Evolutionary conservation across 2,329 filamentous ascomycete species (phyloP), one percentile per base, ranked within the genome.

Genomic region (Beauveria sp.): DNA sequence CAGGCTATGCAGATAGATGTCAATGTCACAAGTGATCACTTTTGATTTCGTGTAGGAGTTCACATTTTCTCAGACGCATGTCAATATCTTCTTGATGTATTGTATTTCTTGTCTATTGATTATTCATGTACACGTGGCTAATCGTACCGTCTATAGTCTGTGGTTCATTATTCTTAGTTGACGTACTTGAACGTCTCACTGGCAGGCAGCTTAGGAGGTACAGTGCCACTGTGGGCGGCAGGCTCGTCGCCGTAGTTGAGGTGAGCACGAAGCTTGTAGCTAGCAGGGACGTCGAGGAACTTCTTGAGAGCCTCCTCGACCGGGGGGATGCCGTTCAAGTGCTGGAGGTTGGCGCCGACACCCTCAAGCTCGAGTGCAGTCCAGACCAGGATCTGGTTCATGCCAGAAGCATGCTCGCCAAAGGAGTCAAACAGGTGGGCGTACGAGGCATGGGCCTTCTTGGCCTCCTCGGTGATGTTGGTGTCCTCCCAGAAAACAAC

Each of bases 401-500:
- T 96, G 74, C 83, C 93, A 73, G 83, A 83, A 65, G 87, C 86
- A 77, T 96, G 91, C 65, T 83, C 79, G 62, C 86, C 86, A 90
- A 90, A 96, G 68, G 73, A 72, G 64, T 86, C 86, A 82, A 96
- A 96, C 68, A 88, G 85, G 73, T 93, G 89, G 66, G 88, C 87
- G 80, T 91, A 96, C 62, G 83, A 64, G 61, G 90, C 76, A 76
- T 88, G 91, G 66, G 87, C 84, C 67, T 83, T 79, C 77, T 91
- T 84, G 69, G 91, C 81, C 62, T 72, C 77, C 67, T 88, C 76
- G 74, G 93, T 82, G 67, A 84, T 81, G 60, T 82, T 77, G 66
- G 86, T 82, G 79, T 96, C 90, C 77, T 91, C 88, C 80, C 90
- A 96, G 85, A 96, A 96, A 69, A 97, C 85, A 69, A 93, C 88